Evolutionary conservation across 805 yeast genomes (phyloP).

Genomic region (Blastobotrys mokoenaii): DNA sequence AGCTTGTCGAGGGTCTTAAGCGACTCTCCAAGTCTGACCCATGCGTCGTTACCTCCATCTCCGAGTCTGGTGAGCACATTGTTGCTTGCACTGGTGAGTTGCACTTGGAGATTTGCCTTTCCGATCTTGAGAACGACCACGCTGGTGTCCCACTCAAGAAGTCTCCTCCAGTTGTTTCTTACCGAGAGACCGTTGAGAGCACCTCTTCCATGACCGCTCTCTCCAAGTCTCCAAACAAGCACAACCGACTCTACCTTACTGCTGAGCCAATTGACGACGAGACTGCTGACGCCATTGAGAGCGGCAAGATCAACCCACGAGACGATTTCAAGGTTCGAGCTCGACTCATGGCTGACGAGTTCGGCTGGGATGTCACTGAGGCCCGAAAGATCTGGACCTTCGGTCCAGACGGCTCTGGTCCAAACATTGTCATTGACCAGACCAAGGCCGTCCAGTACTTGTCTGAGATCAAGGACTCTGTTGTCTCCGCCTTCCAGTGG

Average conservation of each 20-base stretch:
- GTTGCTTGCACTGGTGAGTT: slow-evolving; percentile 99
- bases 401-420: slow-evolving; percentile 99
- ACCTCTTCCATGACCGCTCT: slow-evolving; percentile 94
- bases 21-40: slow-evolving; percentile 99
- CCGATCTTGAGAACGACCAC: slow-evolving; percentile 95
- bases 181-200: slow-evolving; percentile 95
- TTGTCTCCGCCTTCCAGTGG: slow-evolving; percentile 99
- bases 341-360: slow-evolving; percentile 96
- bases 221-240: slow-evolving; percentile 99
- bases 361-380: slow-evolving; percentile 98
- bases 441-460: slow-evolving; percentile 99
- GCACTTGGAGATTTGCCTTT: slow-evolving; percentile 96
- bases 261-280: slow-evolving; percentile 97
- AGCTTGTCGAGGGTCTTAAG: slow-evolving; percentile 99
- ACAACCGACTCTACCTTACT: slow-evolving; percentile 97
- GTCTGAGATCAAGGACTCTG: slow-evolving; percentile 98
- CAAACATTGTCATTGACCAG: slow-evolving; percentile 98
- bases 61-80: slow-evolving; percentile 97
- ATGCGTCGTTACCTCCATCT: slow-evolving; percentile 83
- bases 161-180: slow-evolving; percentile 96
- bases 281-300: slow-evolving; percentile 83
- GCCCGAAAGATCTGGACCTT: slow-evolving; percentile 99
- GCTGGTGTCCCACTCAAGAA: slow-evolving; percentile 98
- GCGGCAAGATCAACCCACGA: slow-evolving; percentile 85
- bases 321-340: slow-evolving; percentile 99